These are phyloP conservation scores for Boletus subparvulus DNA, from an alignment of 768 basidiomycete species.

Conservation along the genomic window DNA sequence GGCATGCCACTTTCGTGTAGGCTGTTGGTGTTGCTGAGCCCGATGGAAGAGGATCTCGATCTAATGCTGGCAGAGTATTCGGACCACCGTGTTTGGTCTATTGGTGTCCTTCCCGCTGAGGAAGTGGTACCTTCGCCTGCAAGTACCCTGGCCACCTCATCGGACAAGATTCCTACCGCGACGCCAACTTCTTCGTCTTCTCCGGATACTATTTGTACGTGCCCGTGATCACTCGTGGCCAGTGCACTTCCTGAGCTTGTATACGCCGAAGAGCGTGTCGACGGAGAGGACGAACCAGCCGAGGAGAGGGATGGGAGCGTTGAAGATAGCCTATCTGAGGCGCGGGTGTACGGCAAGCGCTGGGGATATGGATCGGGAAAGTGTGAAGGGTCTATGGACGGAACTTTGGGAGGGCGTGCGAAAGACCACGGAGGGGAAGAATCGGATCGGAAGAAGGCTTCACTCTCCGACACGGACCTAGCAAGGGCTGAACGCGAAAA, in stretches of 20 bases:
- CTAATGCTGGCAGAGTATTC: constrained; percentile 64
- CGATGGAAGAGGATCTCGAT: constrained; percentile 70
- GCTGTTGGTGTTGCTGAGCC: constrained; percentile 43
- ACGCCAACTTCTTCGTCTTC: constrained; percentile 53
- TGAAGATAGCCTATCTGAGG: constrained; percentile 35
- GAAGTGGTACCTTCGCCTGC: constrained; percentile 49
- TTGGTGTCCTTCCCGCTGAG: constrained; percentile 49
- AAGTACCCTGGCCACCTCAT: constrained; percentile 62
- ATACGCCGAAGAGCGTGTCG: constrained; percentile 76
- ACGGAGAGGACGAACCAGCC: constrained; percentile 65
- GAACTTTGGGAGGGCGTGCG: constrained; percentile 45
- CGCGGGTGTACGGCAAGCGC: constrained; percentile 46
- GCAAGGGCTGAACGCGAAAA: constrained; percentile 36
- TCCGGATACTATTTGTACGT: constrained; percentile 63
- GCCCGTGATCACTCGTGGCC: constrained; percentile 58
- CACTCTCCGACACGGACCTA: constrained; percentile 42
- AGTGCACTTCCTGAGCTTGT: constrained; percentile 67
- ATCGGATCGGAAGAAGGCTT: constrained; percentile 38
- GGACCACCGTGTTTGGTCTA: constrained; percentile 74
- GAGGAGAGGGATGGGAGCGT: constrained; percentile 64
- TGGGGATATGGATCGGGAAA: constrained; percentile 75
- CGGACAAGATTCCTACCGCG: constrained; percentile 62
- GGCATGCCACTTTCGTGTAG: constrained; percentile 43
- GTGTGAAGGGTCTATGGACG: constrained; percentile 58
- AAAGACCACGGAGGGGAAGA: constrained; percentile 36